phyloP scores from a whole-genome alignment of 805 yeast genomes.

The Jamesozyma hellenica region DNA sequence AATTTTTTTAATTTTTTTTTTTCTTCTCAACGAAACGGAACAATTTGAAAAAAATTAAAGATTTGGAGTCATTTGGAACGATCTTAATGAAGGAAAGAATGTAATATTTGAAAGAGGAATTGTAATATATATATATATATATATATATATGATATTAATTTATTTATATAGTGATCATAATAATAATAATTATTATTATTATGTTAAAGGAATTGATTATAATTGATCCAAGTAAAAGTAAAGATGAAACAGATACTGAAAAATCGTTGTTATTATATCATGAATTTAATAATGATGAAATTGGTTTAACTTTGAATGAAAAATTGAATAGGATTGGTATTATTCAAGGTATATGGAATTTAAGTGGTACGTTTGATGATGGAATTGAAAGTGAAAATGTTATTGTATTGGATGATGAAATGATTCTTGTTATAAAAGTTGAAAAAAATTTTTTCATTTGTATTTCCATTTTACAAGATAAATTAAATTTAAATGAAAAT shows the following conservation, averaged over 20 bases:
- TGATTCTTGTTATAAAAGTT: constrained; percentile 20
- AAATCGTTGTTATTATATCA: constrained; percentile 31
- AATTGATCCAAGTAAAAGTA: constrained; percentile 32
- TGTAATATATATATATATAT: too few relatives aligned
- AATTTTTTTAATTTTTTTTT: too few relatives aligned
- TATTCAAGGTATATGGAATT: constrained; percentile 33
- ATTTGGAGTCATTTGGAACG: too few relatives aligned
- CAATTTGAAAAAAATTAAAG: too few relatives aligned
- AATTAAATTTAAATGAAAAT: constrained; percentile 4
- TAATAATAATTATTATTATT: not conserved
- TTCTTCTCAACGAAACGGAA: too few relatives aligned
- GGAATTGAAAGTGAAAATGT: constrained; percentile 9
- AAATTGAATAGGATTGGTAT: constrained; percentile 34
- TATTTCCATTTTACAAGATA: constrained; percentile 7
- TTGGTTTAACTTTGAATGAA: constrained; percentile 21
- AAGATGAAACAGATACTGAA: constrained; percentile 24
- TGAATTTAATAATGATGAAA: constrained; percentile 16
- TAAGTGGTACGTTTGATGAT: constrained; percentile 13
- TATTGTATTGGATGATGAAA: constrained; percentile 26
- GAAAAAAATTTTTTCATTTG: constrained; percentile 25
- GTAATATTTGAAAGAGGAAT: too few relatives aligned
- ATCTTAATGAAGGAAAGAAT: too few relatives aligned
- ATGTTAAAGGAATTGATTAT: constrained; percentile 28
- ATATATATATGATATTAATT: too few relatives aligned
- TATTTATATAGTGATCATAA: too few relatives aligned